phyloP scores from a whole-genome alignment of 2,329 filamentous ascomycete genomes.

The Aspergillus sojae region DNA sequence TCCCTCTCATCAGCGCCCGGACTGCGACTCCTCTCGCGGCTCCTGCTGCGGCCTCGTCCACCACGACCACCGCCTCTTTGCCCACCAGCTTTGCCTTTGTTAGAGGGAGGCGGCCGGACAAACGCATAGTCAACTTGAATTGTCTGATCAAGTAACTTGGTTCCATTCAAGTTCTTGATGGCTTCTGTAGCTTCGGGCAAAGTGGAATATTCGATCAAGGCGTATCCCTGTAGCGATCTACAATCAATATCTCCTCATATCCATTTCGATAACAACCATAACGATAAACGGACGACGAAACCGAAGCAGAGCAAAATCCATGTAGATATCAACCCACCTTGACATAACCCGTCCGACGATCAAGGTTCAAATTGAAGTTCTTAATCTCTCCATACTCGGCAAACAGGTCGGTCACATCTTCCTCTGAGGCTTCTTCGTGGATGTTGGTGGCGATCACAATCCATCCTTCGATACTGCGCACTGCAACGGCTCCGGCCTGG shows the following conservation, averaged over 20 bases:
- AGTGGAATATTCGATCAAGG: conserved; percentile 67
- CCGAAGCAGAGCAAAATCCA: not conserved
- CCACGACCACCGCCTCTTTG: conserved; percentile 46
- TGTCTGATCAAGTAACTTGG: conserved; percentile 67
- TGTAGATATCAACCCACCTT: conserved; percentile 54
- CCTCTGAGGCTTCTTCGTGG: conserved; percentile 68
- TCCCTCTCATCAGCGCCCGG: conserved; percentile 43
- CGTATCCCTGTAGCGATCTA: conserved; percentile 58
- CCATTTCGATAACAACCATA: not conserved
- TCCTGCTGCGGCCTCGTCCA: conserved; percentile 45
- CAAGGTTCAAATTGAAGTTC: conserved; percentile 67
- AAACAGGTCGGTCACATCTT: conserved; percentile 67
- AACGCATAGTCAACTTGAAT: conserved; percentile 68
- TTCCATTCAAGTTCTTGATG: conserved; percentile 62
- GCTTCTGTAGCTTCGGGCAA: conserved; percentile 65
- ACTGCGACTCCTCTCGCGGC: conserved; percentile 50
- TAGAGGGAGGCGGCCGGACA: conserved; percentile 59
- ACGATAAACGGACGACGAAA: not conserved
- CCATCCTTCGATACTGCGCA: conserved; percentile 70
- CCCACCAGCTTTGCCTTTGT: conserved; percentile 44
- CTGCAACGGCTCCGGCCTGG: conserved; percentile 54
- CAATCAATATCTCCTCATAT: not conserved
- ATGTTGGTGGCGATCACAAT: conserved; percentile 71
- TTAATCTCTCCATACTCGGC: conserved; percentile 69
- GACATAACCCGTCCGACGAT: conserved; percentile 67